Evolutionary conservation across 2,329 filamentous ascomycete genomes (phyloP), one percentile per base, ranked within the genome.

Genomic region (Neurospora sp.): DNA sequence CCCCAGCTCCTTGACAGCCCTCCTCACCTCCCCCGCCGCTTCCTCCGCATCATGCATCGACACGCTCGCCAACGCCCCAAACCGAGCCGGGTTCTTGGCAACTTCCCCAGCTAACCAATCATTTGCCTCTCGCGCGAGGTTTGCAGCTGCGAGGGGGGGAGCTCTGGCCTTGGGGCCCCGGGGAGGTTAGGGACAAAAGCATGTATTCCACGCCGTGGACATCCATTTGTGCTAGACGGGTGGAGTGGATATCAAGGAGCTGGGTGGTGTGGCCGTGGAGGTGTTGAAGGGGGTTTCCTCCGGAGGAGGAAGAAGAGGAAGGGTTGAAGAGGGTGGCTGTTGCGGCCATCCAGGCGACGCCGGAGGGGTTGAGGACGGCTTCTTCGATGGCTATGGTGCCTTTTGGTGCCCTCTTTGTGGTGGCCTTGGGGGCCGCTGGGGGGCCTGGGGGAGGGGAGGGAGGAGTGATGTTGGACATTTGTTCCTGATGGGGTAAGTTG

Each of bases 151-250:
- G 28, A 33, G 28, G 28, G 28, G 28, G 28, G 28, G 28, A 33
- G 28, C 28, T 33, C 28, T 33, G 28, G 28, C 28, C 28, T 33
- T 33, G 28, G 5, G 28, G 28, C 4, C 28, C 28, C 4, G 28
- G 78, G 0, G 78, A 78, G 1, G 78, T 80, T 1, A 79, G 70
- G 1, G 76, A 78, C 6, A 80, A 74, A 5, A 80, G 75, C 76
- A 79, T 80, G 73, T 79, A 80, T 70, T 80, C 78, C 52, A 80
- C 78, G 10, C 78, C 78, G 43, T 79, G 75, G 36, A 75, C 76
- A 69, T 80, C 78, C 79, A 80, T 80, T 40, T 76, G 1, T 67
- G 62, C 6, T 0, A 80, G 75, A 6, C 78, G 77, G 15, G 74
- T 66, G 5, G 67, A 40, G 69, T 79, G 78, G 68, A 80, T 77